phyloP scores from a whole-genome alignment of 1,284 basidiomycete genomes.

The Ganoderma leucocontextum region DNA sequence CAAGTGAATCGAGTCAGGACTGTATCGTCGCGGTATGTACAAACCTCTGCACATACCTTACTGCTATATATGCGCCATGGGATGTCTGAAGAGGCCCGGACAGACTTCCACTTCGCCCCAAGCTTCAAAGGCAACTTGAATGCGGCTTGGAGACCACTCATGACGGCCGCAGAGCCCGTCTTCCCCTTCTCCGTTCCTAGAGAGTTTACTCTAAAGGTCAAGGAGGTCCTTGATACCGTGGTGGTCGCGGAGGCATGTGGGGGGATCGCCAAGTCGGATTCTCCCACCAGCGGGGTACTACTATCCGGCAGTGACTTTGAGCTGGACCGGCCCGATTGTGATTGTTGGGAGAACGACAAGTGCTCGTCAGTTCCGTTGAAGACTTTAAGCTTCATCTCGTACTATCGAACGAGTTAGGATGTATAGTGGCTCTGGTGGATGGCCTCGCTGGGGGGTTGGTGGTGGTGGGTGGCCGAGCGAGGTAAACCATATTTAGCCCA shows the following conservation, averaged over 20 bases:
- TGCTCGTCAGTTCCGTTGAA: slow-evolving; percentile 32
- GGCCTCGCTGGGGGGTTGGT: neutral
- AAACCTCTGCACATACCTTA: slow-evolving; percentile 49
- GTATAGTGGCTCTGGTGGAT: neutral
- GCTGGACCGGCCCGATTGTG: too few species aligned
- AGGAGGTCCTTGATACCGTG: slow-evolving; percentile 30
- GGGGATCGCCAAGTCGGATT: slow-evolving; percentile 25
- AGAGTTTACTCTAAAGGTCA: slow-evolving; percentile 6
- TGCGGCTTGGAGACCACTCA: slow-evolving; percentile 9
- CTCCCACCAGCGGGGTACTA: neutral
- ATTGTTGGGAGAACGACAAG: slow-evolving; percentile 6
- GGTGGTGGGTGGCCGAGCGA: neutral
- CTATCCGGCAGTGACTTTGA: slow-evolving; percentile 25
- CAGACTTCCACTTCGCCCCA: slow-evolving; percentile 50
- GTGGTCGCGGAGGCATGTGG: slow-evolving; percentile 38
- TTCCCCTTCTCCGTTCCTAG: neutral
- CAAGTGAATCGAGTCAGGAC: neutral
- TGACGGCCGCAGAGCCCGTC: neutral
- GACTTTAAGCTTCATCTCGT: slow-evolving; percentile 33
- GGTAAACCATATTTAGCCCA: slow-evolving; percentile 1
- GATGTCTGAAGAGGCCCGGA: slow-evolving; percentile 51
- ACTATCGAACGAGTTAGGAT: neutral
- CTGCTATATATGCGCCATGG: slow-evolving; percentile 66
- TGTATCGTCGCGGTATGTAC: neutral
- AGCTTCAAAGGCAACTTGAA: slow-evolving; percentile 29